phyloP scores from a whole-genome alignment of 495 filamentous ascomycete species.

The Neurospora sp. region DNA sequence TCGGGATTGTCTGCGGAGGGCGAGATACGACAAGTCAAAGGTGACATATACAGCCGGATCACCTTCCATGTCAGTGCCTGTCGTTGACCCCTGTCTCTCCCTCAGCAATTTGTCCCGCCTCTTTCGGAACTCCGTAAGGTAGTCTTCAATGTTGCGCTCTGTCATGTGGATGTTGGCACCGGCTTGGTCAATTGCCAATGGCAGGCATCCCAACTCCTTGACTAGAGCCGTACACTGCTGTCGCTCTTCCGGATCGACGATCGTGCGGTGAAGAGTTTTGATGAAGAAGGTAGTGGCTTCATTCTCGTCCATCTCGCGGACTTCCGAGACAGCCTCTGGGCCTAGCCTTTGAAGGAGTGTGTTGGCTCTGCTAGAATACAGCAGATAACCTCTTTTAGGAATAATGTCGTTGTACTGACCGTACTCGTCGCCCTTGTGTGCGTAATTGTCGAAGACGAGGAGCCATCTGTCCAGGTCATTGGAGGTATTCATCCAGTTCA shows the following conservation, averaged over 20 bases:
- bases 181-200: not conserved
- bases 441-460: conserved; percentile 6
- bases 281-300: not conserved
- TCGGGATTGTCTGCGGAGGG: not conserved
- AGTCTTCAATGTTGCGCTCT: no score
- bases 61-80: not conserved
- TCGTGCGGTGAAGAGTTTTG: not conserved
- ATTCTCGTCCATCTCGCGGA: not conserved
- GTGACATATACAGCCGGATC: not conserved
- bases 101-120: no score
- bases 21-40: not conserved
- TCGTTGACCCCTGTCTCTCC: not conserved
- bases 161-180: no score
- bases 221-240: not conserved
- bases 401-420: not conserved
- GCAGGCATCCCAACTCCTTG: not conserved
- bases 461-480: conserved; percentile 1
- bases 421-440: not conserved
- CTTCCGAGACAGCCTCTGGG: not conserved
- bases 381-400: not conserved
- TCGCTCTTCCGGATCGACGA: not conserved
- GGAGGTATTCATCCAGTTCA: not conserved
- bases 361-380: not conserved
- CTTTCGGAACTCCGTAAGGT: no score
- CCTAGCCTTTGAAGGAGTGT: not conserved